phyloP scores from a whole-genome alignment of 345 rosid genomes.

The Gossypium australe region DNA sequence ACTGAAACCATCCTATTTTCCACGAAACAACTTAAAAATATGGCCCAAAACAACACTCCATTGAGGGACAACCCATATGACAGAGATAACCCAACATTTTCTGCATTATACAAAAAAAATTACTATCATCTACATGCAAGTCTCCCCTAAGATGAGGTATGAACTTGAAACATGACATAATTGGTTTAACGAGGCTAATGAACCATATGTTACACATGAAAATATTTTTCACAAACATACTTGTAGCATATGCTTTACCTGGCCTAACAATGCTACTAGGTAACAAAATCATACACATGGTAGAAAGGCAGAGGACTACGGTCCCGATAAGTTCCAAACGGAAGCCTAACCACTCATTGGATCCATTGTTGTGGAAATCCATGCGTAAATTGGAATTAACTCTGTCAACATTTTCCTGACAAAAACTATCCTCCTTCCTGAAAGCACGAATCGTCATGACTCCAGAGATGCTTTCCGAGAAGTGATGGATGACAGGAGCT shows the following conservation, averaged over 20 bases:
- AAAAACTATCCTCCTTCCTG: slow-evolving; percentile 47
- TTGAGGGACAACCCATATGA: slow-evolving; percentile 91
- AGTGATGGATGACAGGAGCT: slow-evolving; percentile 93
- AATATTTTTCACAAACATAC: too few relatives aligned
- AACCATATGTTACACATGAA: background rate
- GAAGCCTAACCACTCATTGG: slow-evolving; percentile 91
- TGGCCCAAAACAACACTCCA: slow-evolving; percentile 68
- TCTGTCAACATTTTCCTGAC: slow-evolving; percentile 62
- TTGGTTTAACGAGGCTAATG: background rate
- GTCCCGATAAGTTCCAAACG: slow-evolving; percentile 75
- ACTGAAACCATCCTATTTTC: slow-evolving; percentile 92
- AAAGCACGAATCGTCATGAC: slow-evolving; percentile 81
- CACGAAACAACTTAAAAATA: slow-evolving; percentile 78
- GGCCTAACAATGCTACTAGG: slow-evolving; percentile 80
- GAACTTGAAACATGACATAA: background rate
- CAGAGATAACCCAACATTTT: slow-evolving; percentile 81
- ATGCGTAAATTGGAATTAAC: slow-evolving; percentile 76
- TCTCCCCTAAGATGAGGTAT: background rate
- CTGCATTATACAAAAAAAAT: slow-evolving; percentile 32
- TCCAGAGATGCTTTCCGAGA: slow-evolving; percentile 91
- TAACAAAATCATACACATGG: slow-evolving; percentile 68
- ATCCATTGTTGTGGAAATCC: slow-evolving; percentile 90
- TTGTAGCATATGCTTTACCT: slow-evolving; percentile 36
- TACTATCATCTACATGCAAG: background rate
- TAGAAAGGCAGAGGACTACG: slow-evolving; percentile 63